Evolutionary conservation across 306 rosid genomes (phyloP).

Genomic region (Pueraria montana): DNA sequence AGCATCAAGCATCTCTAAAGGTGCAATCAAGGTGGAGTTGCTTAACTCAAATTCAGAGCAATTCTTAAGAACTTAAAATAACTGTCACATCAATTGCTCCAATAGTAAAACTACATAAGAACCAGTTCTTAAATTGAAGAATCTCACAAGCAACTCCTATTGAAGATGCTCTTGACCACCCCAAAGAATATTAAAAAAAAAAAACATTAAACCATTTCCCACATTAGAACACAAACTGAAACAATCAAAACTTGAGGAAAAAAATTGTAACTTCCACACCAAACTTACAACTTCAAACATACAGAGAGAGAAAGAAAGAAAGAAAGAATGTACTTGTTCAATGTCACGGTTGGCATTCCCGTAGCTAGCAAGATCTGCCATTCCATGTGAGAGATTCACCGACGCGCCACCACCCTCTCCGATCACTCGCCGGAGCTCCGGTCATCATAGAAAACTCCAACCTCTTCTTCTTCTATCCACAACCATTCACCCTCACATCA

Average conservation of each 20-base stretch:
- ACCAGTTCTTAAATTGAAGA: neutral
- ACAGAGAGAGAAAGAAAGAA: constrained; percentile 43
- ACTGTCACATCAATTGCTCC: neutral
- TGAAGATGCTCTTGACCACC: constrained; percentile 9
- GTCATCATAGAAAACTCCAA: constrained; percentile 82
- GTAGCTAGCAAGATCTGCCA: constrained; percentile 98
- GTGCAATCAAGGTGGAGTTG: neutral
- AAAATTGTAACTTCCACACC: constrained; percentile 11
- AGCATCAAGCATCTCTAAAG: neutral
- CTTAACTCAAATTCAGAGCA: neutral
- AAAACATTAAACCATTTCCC: neutral
- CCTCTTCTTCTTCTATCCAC: constrained; percentile 66
- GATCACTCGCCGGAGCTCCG: constrained; percentile 86
- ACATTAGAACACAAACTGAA: constrained; percentile 22
- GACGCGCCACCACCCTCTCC: constrained; percentile 92
- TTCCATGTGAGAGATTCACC: constrained; percentile 86
- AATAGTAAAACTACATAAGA: neutral
- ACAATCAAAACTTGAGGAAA: constrained; percentile 5
- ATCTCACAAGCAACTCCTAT: neutral
- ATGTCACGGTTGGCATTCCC: constrained; percentile 95
- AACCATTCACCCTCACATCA: constrained; percentile 79
- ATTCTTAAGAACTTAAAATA: neutral
- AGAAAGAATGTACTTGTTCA: constrained; percentile 76
- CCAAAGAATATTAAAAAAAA: neutral
- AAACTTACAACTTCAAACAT: constrained; percentile 4